Conservation (phyloP, 768 basidiomycete species). For the Lactifluus volemus region DNA sequence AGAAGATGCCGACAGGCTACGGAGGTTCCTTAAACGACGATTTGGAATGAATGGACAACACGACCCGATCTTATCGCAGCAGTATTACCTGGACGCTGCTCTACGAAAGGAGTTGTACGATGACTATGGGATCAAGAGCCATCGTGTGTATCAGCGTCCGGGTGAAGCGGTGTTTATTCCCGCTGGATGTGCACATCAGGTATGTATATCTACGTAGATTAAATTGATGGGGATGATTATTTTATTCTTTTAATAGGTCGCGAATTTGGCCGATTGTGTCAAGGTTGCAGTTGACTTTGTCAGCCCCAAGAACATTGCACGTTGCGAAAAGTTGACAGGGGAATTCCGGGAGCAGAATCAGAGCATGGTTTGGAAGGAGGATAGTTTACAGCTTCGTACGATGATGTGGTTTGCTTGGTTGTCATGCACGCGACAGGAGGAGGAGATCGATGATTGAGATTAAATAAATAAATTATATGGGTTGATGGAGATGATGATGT, state of each 20-base stretch:
- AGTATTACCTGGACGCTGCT: conserved; percentile 70
- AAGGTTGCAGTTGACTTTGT: conserved; percentile 96
- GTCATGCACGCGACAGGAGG: conserved; percentile 48
- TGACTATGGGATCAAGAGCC: conserved; percentile 62
- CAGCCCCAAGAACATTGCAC: conserved; percentile 81
- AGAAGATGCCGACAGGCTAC: conserved; percentile 70
- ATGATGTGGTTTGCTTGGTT: conserved; percentile 96
- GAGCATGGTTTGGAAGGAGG: conserved; percentile 86
- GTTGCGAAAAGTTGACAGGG: conserved; percentile 76
- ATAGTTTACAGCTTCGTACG: conserved; percentile 81
- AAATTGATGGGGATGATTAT: not conserved
- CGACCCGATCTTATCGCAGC: conserved; percentile 90
- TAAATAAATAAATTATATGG: too few species aligned
- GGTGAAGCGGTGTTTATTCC: conserved; percentile 95
- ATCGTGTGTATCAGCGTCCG: conserved; percentile 80
- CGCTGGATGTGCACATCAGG: conserved; percentile 89
- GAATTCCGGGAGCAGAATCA: conserved; percentile 91
- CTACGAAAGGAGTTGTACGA: conserved; percentile 61
- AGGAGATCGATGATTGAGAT: conserved; percentile 19
- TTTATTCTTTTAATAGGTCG: conserved; percentile 46
- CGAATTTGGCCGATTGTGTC: conserved; percentile 89
- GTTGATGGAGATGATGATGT: too few species aligned
- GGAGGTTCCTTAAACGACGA: conserved; percentile 61
- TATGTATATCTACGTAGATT: conserved; percentile 26
- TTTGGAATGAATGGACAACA: conserved; percentile 46